Conservation (phyloP, 2,329 filamentous ascomycete genomes). For the Ophiostoma perfectum region DNA sequence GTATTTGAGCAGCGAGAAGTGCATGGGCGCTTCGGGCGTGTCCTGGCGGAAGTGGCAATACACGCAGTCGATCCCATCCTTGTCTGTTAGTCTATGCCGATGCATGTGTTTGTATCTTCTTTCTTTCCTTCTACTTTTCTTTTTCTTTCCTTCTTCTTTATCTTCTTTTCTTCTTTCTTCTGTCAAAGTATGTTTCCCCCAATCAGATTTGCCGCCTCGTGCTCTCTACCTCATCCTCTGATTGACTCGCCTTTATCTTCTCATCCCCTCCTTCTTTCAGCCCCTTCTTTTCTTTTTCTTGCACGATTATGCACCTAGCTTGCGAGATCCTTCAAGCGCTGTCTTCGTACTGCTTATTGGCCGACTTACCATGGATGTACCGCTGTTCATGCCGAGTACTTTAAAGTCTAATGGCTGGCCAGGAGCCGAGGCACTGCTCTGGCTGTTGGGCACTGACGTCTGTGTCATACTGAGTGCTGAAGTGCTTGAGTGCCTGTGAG, state of each 20-base stretch:
- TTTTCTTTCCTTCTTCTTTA: background rate
- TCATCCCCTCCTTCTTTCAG: background rate
- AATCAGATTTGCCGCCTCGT: background rate
- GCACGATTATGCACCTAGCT: background rate
- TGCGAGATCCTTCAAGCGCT: background rate
- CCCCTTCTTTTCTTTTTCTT: background rate
- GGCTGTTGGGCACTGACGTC: background rate
- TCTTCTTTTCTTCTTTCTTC: background rate
- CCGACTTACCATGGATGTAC: conserved; percentile 43
- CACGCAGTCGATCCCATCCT: conserved; percentile 56
- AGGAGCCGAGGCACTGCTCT: background rate
- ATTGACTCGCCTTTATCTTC: background rate
- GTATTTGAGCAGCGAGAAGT: conserved; percentile 53
- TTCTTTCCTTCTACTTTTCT: background rate
- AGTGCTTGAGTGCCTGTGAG: background rate
- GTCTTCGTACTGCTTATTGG: background rate
- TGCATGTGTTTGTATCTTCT: background rate
- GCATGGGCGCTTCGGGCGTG: conserved; percentile 47
- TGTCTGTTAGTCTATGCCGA: background rate
- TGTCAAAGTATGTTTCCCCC: background rate
- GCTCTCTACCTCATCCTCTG: background rate
- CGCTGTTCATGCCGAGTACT: conserved; percentile 51
- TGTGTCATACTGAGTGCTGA: background rate
- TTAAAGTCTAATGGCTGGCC: conserved; percentile 42
- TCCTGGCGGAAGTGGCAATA: conserved; percentile 52